Percentiles rank a stretch among this genome's conserved stretches.
Evolutionary conservation across 169 alveolate species (phyloP).

Genomic region (Perkinsus marinus): DNA sequence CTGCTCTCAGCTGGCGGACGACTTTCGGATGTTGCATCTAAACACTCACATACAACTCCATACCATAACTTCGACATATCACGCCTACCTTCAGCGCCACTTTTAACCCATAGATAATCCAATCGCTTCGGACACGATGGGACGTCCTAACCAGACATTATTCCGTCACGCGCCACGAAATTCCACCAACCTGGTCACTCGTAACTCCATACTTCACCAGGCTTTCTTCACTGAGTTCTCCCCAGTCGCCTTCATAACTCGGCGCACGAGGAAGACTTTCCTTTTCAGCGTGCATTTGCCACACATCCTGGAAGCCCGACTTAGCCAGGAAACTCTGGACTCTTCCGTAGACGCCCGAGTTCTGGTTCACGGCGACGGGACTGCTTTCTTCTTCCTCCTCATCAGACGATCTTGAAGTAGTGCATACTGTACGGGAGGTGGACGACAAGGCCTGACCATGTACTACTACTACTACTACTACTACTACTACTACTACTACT

Average conservation of each 20-base stretch:
- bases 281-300: neutral
- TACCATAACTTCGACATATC: neutral
- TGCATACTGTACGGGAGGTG: neutral
- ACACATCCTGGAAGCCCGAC: neutral
- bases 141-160: neutral
- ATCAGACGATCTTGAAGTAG: neutral
- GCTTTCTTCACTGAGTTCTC: neutral
- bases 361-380: neutral
- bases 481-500: no score
- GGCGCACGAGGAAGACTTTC: neutral
- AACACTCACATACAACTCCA: neutral
- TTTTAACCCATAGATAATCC: neutral
- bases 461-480: no score
- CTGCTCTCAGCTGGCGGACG: neutral
- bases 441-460: no score
- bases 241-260: neutral
- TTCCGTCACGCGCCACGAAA: neutral
- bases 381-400: neutral
- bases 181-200: neutral
- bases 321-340: neutral
- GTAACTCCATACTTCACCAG: neutral
- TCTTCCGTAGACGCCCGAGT: neutral
- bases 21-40: neutral
- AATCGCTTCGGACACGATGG: neutral
- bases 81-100: neutral